Percentiles rank a stretch among this genome's conserved stretches.
Evolutionary conservation across 306 rosid species (phyloP).

Genomic region (Fagus sylvatica): DNA sequence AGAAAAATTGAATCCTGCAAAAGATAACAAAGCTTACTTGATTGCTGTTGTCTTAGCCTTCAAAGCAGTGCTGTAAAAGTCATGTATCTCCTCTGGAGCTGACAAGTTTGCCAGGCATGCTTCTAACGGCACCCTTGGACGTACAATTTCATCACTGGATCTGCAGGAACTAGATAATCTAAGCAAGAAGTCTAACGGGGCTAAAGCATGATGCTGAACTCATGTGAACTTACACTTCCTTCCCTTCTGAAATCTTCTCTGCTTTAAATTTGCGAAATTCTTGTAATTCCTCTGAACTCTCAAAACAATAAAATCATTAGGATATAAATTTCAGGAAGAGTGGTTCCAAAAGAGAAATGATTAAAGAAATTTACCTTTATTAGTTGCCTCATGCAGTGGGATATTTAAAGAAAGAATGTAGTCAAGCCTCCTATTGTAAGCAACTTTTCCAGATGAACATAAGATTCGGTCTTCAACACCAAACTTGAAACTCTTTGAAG

Average conservation of each 20-base stretch:
- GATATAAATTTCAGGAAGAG: conserved; percentile 7
- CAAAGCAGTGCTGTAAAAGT: conserved; percentile 88
- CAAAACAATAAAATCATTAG: conserved; percentile 35
- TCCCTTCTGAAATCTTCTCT: conserved; percentile 75
- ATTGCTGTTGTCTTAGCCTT: conserved; percentile 82
- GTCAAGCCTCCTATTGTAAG: conserved; percentile 82
- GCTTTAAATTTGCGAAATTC: conserved; percentile 76
- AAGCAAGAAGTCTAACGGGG: conserved; percentile 27
- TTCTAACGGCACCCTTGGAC: conserved; percentile 94
- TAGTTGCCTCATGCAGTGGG: conserved; percentile 82
- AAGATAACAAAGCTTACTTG: conserved; percentile 59
- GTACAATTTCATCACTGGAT: conserved; percentile 71
- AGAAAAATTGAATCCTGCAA: neutral
- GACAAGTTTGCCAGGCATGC: conserved; percentile 89
- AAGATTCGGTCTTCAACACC: conserved; percentile 91
- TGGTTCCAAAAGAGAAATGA: conserved; percentile 16
- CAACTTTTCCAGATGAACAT: conserved; percentile 96
- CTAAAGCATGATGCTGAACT: conserved; percentile 15
- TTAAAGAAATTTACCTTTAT: conserved; percentile 57
- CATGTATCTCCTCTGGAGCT: conserved; percentile 91
- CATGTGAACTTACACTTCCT: conserved; percentile 72
- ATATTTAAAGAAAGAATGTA: conserved; percentile 89
- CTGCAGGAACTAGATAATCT: conserved; percentile 48
- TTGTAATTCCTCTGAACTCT: conserved; percentile 70
- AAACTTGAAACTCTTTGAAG: conserved; percentile 86